phyloP scores from a whole-genome alignment of 768 basidiomycete species.

The Boletus sp. region DNA sequence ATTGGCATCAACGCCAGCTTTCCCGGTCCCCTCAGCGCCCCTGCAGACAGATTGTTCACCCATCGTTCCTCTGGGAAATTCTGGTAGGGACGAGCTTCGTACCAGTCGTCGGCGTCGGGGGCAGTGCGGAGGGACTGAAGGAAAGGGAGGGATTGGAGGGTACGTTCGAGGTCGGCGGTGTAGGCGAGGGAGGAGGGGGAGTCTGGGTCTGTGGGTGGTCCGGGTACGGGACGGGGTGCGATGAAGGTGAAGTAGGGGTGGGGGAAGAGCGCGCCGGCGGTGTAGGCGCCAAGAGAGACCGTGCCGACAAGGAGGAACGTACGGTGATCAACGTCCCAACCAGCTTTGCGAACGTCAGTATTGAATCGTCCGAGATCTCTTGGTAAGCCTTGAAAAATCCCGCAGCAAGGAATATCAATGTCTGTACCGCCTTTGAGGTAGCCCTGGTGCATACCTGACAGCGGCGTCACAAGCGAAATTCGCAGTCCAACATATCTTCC shows the following conservation, averaged over 20 bases:
- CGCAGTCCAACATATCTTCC: conserved; percentile 55
- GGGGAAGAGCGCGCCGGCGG: conserved; percentile 66
- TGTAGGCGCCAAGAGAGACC: conserved; percentile 36
- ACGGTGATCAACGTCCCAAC: conserved; percentile 48
- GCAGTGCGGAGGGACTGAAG: conserved; percentile 51
- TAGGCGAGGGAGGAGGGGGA: conserved; percentile 59
- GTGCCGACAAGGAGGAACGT: conserved; percentile 22
- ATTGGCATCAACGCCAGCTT: conserved; percentile 80
- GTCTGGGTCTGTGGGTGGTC: conserved; percentile 53
- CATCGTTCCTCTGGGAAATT: conserved; percentile 67
- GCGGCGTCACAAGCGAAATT: conserved; percentile 49
- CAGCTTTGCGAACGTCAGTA: conserved; percentile 48
- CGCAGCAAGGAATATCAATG: background rate
- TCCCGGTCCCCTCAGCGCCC: conserved; percentile 84
- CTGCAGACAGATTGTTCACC: conserved; percentile 82
- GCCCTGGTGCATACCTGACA: conserved; percentile 43
- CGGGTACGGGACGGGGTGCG: conserved; percentile 75
- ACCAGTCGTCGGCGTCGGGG: conserved; percentile 61
- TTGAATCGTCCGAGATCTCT: conserved; percentile 50
- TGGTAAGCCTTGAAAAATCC: conserved; percentile 49
- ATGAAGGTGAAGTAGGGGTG: conserved; percentile 64
- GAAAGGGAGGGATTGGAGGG: conserved; percentile 62
- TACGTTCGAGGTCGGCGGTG: conserved; percentile 59
- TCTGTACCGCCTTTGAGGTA: background rate
- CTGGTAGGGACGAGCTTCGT: conserved; percentile 74